Evolutionary conservation across 2,329 filamentous ascomycete species (phyloP), one percentile per base, ranked within the genome.

Genomic region (Aschersonia sp.): DNA sequence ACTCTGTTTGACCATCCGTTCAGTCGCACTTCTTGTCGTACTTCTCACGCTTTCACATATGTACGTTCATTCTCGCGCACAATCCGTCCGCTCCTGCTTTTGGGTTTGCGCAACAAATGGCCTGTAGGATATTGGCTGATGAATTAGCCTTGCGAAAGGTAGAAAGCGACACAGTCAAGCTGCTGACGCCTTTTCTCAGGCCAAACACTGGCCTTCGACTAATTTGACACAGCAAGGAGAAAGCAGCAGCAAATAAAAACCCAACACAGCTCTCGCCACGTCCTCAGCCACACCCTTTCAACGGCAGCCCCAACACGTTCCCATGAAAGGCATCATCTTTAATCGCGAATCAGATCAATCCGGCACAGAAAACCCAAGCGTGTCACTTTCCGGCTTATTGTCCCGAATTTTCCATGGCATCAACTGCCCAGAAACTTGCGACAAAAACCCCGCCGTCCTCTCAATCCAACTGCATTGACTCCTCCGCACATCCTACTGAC

Each of bases 401-500:
- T 45, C 39, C 41, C 41, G 30, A 45, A 52, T 32, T 43, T 47
- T 46, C 56, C 66, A 78, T 78, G 74, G 71, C 72, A 62, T 72
- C 73, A 54, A 71, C 73, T 59, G 68, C 70, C 57, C 70, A 67
- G 59, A 64, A 68, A 56, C 67, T 75, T 61, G 69, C 71, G 63
- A 71, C 71, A 56, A 71, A 75, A 63, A 63, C 68, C 60, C 66
- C 71, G 60, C 65, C 67, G 52, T 57, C 63, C 49, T 55, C 57
- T 55, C 60, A 57, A 53, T 55, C 62, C 49, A 61, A 65, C 43
- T 54, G 61, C 46, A 57, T 62, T 49, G 56, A 63, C 52, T 57
- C 63, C 50, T 57, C 63, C 50, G 58, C 62, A 51, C 62, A 68
- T 52, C 58, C 61, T 54, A 56, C 61, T 47, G 68, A 70, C 57